Percentiles rank a stretch among this genome's conserved stretches.
phyloP scores from a whole-genome alignment of 352 stramenopile genomes.

The Phytophthora rubi region DNA sequence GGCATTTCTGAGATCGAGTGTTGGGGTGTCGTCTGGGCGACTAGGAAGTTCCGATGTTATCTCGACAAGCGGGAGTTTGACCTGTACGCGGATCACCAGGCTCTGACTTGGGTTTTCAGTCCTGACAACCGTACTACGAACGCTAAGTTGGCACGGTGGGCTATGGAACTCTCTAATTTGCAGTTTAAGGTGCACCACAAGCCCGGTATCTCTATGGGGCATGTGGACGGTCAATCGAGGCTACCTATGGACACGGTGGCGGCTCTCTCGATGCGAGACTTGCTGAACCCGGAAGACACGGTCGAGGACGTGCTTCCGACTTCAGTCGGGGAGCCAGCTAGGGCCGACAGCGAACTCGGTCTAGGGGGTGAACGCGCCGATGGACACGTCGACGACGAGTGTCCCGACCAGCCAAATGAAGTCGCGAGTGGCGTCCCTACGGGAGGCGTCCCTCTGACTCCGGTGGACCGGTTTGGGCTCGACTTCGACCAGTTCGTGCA shows the following conservation, averaged over 20 bases:
- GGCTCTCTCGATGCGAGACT: neutral
- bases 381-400: neutral
- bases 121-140: neutral
- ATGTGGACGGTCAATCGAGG: slow-evolving; percentile 8
- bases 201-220: slow-evolving; percentile 1
- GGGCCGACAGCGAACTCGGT: neutral
- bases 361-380: neutral
- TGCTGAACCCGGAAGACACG: slow-evolving; percentile 2
- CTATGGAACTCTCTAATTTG: neutral
- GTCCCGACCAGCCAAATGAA: neutral
- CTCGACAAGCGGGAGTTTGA: neutral
- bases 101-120: neutral
- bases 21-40: too few relatives aligned
- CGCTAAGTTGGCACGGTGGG: slow-evolving; percentile 11
- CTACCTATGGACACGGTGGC: neutral
- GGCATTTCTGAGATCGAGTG: too few relatives aligned
- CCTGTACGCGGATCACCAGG: neutral
- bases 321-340: neutral
- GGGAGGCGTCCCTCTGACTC: neutral
- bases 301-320: too few relatives aligned
- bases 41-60: too few relatives aligned
- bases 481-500: neutral
- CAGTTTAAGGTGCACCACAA: slow-evolving; percentile 15
- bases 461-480: neutral
- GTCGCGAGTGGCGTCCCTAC: neutral